Conservation (phyloP, 202 grass and related monocot species). For the Dendrocalamus latiflorus region DNA sequence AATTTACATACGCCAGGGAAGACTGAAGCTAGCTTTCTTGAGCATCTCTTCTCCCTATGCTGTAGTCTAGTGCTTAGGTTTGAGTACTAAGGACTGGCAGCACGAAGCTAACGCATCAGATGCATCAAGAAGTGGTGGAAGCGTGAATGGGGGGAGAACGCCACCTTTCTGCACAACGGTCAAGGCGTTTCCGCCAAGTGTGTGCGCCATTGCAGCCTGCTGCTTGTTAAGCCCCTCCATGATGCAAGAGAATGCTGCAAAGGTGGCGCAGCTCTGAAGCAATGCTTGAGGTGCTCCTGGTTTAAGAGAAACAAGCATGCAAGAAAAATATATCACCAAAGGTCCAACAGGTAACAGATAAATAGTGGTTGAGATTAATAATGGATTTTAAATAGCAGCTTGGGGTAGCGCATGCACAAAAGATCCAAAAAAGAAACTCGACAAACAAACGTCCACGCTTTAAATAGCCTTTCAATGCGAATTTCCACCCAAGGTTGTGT, state of each 20-base stretch:
- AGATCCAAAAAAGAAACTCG: background rate
- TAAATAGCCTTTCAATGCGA: background rate
- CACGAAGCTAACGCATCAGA: conserved; percentile 71
- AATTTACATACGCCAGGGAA: conserved; percentile 27
- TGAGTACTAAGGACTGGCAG: conserved; percentile 49
- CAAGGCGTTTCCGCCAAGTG: background rate
- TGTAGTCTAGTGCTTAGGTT: conserved; percentile 35
- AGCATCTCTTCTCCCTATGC: background rate
- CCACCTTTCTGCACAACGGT: background rate
- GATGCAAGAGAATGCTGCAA: conserved; percentile 87
- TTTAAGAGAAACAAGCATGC: background rate
- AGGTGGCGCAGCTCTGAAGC: conserved; percentile 74
- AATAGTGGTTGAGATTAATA: background rate
- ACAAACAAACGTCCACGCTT: background rate
- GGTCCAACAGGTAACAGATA: background rate
- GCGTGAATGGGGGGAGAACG: conserved; percentile 76
- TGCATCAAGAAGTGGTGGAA: conserved; percentile 49
- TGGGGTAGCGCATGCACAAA: background rate
- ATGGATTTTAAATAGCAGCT: background rate
- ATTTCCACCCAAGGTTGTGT: background rate
- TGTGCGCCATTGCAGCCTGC: conserved; percentile 61
- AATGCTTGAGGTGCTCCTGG: conserved; percentile 70
- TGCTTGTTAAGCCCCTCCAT: conserved; percentile 95
- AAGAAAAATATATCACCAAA: background rate
- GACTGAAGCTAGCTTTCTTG: conserved; percentile 17